Conservation (phyloP, 495 filamentous ascomycete genomes). For the Sordaria brevicollis region DNA sequence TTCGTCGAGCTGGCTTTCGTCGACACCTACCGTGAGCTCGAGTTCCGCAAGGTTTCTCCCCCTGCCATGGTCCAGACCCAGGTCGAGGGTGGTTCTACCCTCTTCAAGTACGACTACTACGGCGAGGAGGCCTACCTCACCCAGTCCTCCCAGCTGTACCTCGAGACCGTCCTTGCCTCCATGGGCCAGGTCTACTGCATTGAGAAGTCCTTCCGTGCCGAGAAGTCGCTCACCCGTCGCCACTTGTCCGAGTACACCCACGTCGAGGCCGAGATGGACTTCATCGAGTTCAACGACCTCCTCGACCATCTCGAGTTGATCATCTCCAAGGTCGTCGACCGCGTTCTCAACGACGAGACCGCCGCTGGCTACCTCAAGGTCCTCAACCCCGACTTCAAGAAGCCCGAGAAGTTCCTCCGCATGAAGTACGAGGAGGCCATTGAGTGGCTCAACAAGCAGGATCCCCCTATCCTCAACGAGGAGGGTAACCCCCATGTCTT, state of each 20-base stretch:
- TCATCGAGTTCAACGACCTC: slow-evolving; percentile 86
- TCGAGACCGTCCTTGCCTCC: slow-evolving; percentile 87
- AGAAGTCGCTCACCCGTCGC: slow-evolving; percentile 88
- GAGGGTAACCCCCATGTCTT: slow-evolving; percentile 82
- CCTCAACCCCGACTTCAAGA: slow-evolving; percentile 82
- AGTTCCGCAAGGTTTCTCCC: slow-evolving; percentile 77
- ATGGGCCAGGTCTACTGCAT: slow-evolving; percentile 95
- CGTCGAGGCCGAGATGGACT: slow-evolving; percentile 93
- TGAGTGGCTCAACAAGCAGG: slow-evolving; percentile 78
- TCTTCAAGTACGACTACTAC: slow-evolving; percentile 94
- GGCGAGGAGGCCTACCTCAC: slow-evolving; percentile 89
- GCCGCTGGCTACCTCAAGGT: slow-evolving; percentile 60
- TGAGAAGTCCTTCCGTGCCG: slow-evolving; percentile 96
- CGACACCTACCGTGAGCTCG: slow-evolving; percentile 66
- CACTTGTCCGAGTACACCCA: slow-evolving; percentile 89
- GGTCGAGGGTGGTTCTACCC: slow-evolving; percentile 89
- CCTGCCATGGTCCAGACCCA: slow-evolving; percentile 98
- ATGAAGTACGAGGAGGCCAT: slow-evolving; percentile 96
- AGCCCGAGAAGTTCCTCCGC: slow-evolving; percentile 75
- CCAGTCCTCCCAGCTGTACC: slow-evolving; percentile 95
- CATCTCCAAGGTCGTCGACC: slow-evolving; percentile 78
- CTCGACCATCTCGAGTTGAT: slow-evolving; percentile 83
- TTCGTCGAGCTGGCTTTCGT: slow-evolving; percentile 77
- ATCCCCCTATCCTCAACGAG: slow-evolving; percentile 74
- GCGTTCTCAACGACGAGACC: slow-evolving; percentile 59